Evolutionary conservation across 2,329 filamentous ascomycete genomes (phyloP).

Genomic region (Leptographium flavum): DNA sequence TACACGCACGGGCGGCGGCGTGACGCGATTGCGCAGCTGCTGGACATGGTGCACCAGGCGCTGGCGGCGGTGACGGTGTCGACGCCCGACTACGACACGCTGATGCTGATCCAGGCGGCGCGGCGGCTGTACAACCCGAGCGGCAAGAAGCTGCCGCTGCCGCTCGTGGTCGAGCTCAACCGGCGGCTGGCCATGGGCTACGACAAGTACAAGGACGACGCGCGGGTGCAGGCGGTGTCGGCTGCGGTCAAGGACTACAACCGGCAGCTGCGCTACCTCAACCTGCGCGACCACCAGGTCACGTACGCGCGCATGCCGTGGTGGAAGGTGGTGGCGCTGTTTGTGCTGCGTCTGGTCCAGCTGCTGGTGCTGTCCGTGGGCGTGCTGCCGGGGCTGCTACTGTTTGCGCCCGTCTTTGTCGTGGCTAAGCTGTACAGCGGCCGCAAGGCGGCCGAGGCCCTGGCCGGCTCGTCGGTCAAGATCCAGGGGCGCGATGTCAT

Average conservation of each 20-base stretch:
- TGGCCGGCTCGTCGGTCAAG: slow-evolving; percentile 79
- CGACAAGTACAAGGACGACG: slow-evolving; percentile 81
- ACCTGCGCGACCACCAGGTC: slow-evolving; percentile 86
- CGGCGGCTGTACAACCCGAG: slow-evolving; percentile 87
- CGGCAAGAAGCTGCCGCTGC: slow-evolving; percentile 82
- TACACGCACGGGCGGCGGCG: slow-evolving; percentile 73
- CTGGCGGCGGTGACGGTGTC: slow-evolving; percentile 83
- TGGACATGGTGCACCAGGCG: slow-evolving; percentile 76
- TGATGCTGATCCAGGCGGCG: slow-evolving; percentile 93
- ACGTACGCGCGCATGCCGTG: slow-evolving; percentile 78
- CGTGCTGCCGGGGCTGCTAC: slow-evolving; percentile 70
- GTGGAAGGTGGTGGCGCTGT: slow-evolving; percentile 56
- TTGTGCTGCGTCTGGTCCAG: slow-evolving; percentile 71
- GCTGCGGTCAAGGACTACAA: slow-evolving; percentile 75
- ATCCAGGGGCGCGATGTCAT: slow-evolving; percentile 80
- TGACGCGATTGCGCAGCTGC: slow-evolving; percentile 71
- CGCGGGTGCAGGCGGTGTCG: slow-evolving; percentile 62
- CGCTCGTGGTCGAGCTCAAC: slow-evolving; percentile 89
- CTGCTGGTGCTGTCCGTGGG: slow-evolving; percentile 62
- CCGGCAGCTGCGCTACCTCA: slow-evolving; percentile 68
- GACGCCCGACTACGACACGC: slow-evolving; percentile 84
- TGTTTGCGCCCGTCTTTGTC: slow-evolving; percentile 82
- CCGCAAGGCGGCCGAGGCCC: slow-evolving; percentile 67
- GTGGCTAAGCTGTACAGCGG: slow-evolving; percentile 70
- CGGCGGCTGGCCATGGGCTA: slow-evolving; percentile 83